A percentile compares a stretch with the other conserved stretches of the same genome.
These are phyloP conservation scores for Blastomyces parvus DNA, from an alignment of 2,329 filamentous ascomycete genomes.

Conservation along the genomic window DNA sequence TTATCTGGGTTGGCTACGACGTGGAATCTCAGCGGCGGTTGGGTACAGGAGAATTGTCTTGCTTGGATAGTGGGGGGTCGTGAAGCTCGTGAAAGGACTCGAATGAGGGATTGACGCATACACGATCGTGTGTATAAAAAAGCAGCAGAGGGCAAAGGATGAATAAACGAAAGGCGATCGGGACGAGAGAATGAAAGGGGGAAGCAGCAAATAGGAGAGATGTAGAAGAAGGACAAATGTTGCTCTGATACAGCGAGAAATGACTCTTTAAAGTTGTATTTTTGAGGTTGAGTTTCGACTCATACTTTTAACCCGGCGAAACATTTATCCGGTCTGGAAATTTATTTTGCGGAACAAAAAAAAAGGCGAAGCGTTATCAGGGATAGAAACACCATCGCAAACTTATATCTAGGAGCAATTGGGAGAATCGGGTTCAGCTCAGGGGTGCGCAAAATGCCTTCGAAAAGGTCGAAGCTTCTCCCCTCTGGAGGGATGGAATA, in stretches of 20 bases:
- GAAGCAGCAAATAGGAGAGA: slow-evolving; percentile 3
- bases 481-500: slow-evolving; percentile 41
- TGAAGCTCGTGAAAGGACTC: slow-evolving; percentile 28
- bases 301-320: slow-evolving; percentile 16
- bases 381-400: not conserved
- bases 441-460: slow-evolving; percentile 36
- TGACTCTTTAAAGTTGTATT: not conserved
- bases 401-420: not conserved
- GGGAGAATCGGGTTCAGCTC: not conserved
- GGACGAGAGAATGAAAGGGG: slow-evolving; percentile 9
- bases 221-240: not conserved
- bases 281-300: not conserved
- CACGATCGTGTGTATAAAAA: slow-evolving; percentile 14
- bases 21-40: slow-evolving; percentile 24
- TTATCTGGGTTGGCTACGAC: slow-evolving; percentile 28
- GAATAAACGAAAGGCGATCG: slow-evolving; percentile 8
- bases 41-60: slow-evolving; percentile 35
- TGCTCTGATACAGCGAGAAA: not conserved
- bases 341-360: not conserved
- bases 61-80: slow-evolving; percentile 22
- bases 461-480: slow-evolving; percentile 38
- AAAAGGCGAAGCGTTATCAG: slow-evolving; percentile 1
- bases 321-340: slow-evolving; percentile 18
- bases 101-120: slow-evolving; percentile 34
- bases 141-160: not conserved